Conservation (phyloP, 192 early-diverging fungal species). For the Backusella liffmaniae region DNA sequence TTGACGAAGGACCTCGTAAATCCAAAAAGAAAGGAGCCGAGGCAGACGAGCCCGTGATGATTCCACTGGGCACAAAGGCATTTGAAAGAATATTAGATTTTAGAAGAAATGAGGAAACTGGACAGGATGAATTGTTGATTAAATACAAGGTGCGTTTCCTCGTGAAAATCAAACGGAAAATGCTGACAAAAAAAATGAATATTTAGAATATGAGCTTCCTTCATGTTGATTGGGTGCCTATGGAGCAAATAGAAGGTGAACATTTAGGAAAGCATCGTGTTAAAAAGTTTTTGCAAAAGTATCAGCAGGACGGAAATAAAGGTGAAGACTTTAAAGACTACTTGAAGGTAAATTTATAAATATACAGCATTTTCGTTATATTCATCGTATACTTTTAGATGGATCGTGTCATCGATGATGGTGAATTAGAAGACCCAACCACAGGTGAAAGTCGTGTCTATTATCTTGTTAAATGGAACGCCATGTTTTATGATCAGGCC, state of each 20-base stretch:
- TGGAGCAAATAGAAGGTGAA: constrained; percentile 43
- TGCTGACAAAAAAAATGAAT: background rate
- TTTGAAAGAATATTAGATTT: constrained; percentile 55
- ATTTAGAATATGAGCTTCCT: constrained; percentile 62
- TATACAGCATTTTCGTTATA: background rate
- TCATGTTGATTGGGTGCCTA: constrained; percentile 72
- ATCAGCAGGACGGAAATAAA: constrained; percentile 48
- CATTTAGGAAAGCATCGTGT: constrained; percentile 68
- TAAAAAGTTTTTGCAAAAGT: constrained; percentile 73
- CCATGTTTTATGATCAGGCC: constrained; percentile 63
- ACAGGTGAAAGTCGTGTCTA: constrained; percentile 54
- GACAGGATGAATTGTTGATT: constrained; percentile 64
- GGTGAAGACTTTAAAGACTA: constrained; percentile 67
- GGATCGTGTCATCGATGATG: constrained; percentile 84
- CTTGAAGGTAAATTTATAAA: constrained; percentile 43
- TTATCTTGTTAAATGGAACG: constrained; percentile 78
- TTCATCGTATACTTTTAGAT: constrained; percentile 43
- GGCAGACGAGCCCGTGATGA: constrained; percentile 48
- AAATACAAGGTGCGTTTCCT: constrained; percentile 70
- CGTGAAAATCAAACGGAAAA: background rate
- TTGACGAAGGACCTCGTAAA: constrained; percentile 16
- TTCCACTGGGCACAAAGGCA: constrained; percentile 51
- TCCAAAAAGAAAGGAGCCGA: constrained; percentile 20
- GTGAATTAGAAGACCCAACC: constrained; percentile 55
- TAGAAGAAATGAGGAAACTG: constrained; percentile 41